Evolutionary conservation across 2,329 filamentous ascomycete species (phyloP), one percentile per base, ranked within the genome.

Genomic region (Truncatella angustata): DNA sequence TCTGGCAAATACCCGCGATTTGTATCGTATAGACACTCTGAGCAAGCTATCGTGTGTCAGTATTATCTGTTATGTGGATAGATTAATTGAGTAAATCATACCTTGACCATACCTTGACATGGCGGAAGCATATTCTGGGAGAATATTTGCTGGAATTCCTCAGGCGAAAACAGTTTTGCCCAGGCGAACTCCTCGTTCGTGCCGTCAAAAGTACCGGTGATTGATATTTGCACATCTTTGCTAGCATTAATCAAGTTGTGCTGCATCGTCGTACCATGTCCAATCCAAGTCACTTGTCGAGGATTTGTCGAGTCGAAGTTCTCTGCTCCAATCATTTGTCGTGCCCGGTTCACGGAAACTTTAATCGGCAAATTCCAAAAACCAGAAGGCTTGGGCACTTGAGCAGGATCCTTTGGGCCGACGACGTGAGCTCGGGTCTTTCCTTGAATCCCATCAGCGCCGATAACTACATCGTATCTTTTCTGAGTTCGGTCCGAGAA

Each of bases 21-120:
- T 66, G 64, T 14, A 67, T 58, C 1, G 65, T 67, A 39, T 66
- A 67, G 9, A 65, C 48, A 36, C 59, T 64, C 43, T 61, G 56
- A 34, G 66, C 60, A 12, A 67, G 59, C 65, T 66, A 20, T 6
- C 7, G 6, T 56, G 30, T 52, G 44, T 14, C 14, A 6, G 10
- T 16, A 32, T 21, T 24, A 3, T 20, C 20, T 12, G 5, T 36
- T 49, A 11, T 16, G n/a, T 6, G 6, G n/a, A 1, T 23, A 14
- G 4, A 5, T 11, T 7, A 9, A 14, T 5, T 21, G 35, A 35
- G 34, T 28, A 4, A 34, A 9, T 59, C 63, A 58, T 47, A 67
- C 64, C 35, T 62, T 60, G 14, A 66, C 55, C 52, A 66, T 62
- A 7, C 62, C 61, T 20, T 58, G 62, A 40, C 63, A 66, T 4